These are phyloP conservation scores for Brassica carinata DNA, from an alignment of 345 rosid species.

Conservation along the genomic window DNA sequence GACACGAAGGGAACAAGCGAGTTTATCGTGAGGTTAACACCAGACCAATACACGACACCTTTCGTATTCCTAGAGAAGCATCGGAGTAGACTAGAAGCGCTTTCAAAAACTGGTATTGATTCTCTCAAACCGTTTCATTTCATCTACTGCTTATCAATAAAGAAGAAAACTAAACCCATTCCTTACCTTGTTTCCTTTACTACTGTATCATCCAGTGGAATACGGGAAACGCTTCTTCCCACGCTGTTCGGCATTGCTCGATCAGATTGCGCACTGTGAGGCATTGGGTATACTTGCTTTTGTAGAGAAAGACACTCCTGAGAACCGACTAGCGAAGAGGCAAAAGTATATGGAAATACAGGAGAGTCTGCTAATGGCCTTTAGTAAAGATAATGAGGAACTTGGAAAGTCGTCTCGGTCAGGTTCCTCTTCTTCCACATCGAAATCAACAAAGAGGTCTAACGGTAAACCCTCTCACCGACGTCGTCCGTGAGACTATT, in stretches of 20 bases:
- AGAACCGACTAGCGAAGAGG: background rate
- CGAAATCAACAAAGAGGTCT: background rate
- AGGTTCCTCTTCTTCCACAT: background rate
- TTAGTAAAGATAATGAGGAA: background rate
- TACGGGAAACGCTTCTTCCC: background rate
- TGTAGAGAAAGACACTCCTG: background rate
- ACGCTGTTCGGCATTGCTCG: background rate
- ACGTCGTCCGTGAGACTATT: background rate
- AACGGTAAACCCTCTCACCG: background rate
- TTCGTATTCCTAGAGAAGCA: constrained; percentile 66
- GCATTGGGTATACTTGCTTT: background rate
- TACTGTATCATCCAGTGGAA: constrained; percentile 58
- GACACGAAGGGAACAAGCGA: constrained; percentile 63
- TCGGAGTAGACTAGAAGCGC: constrained; percentile 61
- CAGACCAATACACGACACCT: constrained; percentile 61
- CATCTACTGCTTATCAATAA: background rate
- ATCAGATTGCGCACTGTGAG: background rate
- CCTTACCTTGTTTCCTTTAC: background rate
- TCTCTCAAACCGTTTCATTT: background rate
- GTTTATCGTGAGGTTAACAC: constrained; percentile 42
- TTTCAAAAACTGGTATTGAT: constrained; percentile 75
- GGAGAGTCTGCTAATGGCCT: background rate
- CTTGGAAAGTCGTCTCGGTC: background rate
- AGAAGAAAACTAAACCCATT: background rate
- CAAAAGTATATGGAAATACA: background rate